These are phyloP conservation scores for Puccinia triticina DNA, from an alignment of 1,284 basidiomycete genomes.

Conservation along the genomic window DNA sequence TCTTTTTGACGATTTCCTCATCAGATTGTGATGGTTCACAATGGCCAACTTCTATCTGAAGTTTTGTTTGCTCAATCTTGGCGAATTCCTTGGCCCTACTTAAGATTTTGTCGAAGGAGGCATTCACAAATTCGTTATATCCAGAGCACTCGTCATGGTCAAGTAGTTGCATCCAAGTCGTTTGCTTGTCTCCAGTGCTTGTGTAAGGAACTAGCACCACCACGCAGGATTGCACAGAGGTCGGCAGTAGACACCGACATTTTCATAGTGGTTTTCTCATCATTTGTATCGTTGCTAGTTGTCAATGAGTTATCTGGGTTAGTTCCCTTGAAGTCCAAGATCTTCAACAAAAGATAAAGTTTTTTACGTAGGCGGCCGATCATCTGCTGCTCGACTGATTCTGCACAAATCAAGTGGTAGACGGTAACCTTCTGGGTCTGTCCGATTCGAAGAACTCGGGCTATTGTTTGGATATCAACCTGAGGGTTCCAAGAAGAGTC, in stretches of 20 bases:
- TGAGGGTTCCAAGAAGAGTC: conserved; percentile 55
- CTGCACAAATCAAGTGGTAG: conserved; percentile 54
- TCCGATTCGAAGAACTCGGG: conserved; percentile 56
- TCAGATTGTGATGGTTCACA: conserved; percentile 53
- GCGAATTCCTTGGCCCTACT: conserved; percentile 53
- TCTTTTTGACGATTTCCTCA: conserved; percentile 56
- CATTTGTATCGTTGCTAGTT: conserved; percentile 57
- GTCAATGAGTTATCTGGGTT: conserved; percentile 57
- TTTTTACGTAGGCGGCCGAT: conserved; percentile 69
- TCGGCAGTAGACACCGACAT: conserved; percentile 8
- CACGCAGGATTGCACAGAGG: conserved; percentile 41
- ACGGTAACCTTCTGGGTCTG: conserved; percentile 55
- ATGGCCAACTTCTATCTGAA: conserved; percentile 52
- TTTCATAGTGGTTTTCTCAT: conserved; percentile 63
- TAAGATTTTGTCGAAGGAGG: conserved; percentile 53
- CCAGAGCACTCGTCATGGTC: conserved; percentile 64
- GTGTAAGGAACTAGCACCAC: conserved; percentile 30
- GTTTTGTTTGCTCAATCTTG: conserved; percentile 51
- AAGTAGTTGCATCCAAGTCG: conserved; percentile 60
- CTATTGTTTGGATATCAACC: conserved; percentile 55
- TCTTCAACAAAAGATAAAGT: conserved; percentile 68
- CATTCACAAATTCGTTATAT: conserved; percentile 52
- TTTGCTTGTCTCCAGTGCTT: conserved; percentile 64
- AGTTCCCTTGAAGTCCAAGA: conserved; percentile 63
- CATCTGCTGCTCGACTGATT: conserved; percentile 71